A percentile compares a stretch with the other conserved stretches of the same genome.
Evolutionary conservation across 2,329 filamentous ascomycete genomes (phyloP).

Genomic region (Sordariomycetes sp.): DNA sequence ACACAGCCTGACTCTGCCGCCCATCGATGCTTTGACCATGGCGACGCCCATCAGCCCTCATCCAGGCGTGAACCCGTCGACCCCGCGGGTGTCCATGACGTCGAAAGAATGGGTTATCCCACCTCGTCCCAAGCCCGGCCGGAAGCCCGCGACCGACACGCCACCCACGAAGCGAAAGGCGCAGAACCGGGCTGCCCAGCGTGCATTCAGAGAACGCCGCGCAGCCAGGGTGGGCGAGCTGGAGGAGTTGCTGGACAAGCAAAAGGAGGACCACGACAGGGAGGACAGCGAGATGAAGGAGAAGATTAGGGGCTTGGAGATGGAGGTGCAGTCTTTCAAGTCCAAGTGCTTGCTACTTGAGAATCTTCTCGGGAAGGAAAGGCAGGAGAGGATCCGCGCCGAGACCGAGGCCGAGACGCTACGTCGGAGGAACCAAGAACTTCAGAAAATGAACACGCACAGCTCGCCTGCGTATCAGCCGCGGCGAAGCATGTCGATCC

Average conservation of each 20-base stretch:
- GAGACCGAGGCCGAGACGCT: constrained; percentile 29
- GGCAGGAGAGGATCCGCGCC: constrained; percentile 34
- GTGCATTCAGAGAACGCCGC: constrained; percentile 80
- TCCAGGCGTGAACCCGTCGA: constrained; percentile 17
- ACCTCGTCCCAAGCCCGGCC: constrained; percentile 77
- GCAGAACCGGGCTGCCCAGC: constrained; percentile 86
- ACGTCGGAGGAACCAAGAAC: constrained; percentile 19
- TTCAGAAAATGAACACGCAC: constrained; percentile 13
- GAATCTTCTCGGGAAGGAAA: constrained; percentile 51
- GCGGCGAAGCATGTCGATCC: not conserved
- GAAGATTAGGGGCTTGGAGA: constrained; percentile 50
- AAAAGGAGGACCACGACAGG: constrained; percentile 47
- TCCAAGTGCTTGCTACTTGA: constrained; percentile 54
- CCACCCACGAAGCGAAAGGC: constrained; percentile 89
- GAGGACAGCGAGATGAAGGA: constrained; percentile 47
- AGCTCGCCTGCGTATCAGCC: not conserved
- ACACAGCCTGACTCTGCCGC: constrained; percentile 15
- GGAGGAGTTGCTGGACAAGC: constrained; percentile 56
- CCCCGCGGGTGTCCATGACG: constrained; percentile 52
- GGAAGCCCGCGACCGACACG: constrained; percentile 89
- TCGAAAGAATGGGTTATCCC: constrained; percentile 82
- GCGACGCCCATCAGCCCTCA: constrained; percentile 34
- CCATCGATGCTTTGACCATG: constrained; percentile 37
- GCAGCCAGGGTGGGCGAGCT: constrained; percentile 75
- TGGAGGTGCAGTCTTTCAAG: constrained; percentile 57